phyloP scores from a whole-genome alignment of 2,329 filamentous ascomycete genomes.

The Alternaria atra region DNA sequence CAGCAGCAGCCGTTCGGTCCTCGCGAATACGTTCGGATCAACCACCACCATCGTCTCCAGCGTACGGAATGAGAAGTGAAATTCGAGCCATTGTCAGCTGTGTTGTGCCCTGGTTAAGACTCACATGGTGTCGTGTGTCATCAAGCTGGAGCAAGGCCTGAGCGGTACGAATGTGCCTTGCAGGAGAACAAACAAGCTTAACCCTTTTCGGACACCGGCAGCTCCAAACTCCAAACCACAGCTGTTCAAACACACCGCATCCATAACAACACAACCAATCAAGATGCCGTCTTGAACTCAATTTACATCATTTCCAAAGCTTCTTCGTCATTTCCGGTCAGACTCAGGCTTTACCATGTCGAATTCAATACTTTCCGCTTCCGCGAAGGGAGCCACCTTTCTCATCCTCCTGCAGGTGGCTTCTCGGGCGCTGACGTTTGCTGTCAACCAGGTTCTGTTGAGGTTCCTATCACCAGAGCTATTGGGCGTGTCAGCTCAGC shows the following conservation, averaged over 20 bases:
- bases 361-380: slow-evolving; percentile 52
- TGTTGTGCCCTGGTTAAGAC: slow-evolving; percentile 8
- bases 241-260: slow-evolving; percentile 26
- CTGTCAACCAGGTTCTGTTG: slow-evolving; percentile 89
- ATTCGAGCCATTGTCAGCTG: slow-evolving; percentile 27
- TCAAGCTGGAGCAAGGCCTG: slow-evolving; percentile 20
- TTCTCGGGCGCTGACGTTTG: slow-evolving; percentile 88
- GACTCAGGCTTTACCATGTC: slow-evolving; percentile 34
- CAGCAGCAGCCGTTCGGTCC: slow-evolving; percentile 65
- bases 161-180: slow-evolving; percentile 15
- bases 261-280: slow-evolving; percentile 30
- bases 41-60: slow-evolving; percentile 45
- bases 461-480: slow-evolving; percentile 86
- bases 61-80: slow-evolving; percentile 5
- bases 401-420: slow-evolving; percentile 87
- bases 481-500: slow-evolving; percentile 84
- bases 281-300: slow-evolving; percentile 29
- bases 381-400: slow-evolving; percentile 78
- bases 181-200: slow-evolving; percentile 27
- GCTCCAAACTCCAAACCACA: slow-evolving; percentile 31
- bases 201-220: slow-evolving; percentile 31
- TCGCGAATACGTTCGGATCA: slow-evolving; percentile 39
- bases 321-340: slow-evolving; percentile 14
- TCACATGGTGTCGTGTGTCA: slow-evolving; percentile 33
- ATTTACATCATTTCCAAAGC: slow-evolving; percentile 14